phyloP scores from a whole-genome alignment of 441 rosid species.

The Syzygium syzygioides region DNA sequence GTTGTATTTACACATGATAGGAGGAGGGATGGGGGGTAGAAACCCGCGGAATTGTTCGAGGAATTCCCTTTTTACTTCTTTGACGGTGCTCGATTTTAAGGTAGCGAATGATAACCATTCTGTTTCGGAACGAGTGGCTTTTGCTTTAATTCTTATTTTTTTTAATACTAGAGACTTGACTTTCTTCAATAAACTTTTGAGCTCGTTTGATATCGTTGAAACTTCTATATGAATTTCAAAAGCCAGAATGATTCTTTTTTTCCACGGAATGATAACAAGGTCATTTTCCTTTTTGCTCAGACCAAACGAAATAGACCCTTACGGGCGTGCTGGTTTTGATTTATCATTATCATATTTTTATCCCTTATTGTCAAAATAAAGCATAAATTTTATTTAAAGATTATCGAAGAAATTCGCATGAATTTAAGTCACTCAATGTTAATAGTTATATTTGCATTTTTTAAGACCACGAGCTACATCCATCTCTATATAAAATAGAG shows the following conservation, averaged over 20 bases:
- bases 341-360: not conserved
- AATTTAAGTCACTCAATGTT: not conserved
- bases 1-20: not conserved
- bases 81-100: no score
- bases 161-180: not conserved
- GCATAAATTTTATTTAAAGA: not conserved
- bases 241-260: not conserved
- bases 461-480: not conserved
- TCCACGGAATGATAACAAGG: not conserved
- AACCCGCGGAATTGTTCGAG: not conserved
- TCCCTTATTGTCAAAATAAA: not conserved
- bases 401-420: not conserved
- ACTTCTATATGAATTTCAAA: not conserved
- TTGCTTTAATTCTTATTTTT: not conserved
- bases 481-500: not conserved
- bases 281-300: not conserved
- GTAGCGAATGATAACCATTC: no score
- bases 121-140: not conserved
- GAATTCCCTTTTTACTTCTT: not conserved
- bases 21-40: not conserved
- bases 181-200: not conserved
- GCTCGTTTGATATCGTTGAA: not conserved
- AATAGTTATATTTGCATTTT: not conserved
- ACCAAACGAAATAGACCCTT: not conserved
- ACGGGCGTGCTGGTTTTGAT: not conserved